These are phyloP conservation scores for Lachnellula arida DNA, from an alignment of 2,329 filamentous ascomycete genomes.

Conservation along the genomic window DNA sequence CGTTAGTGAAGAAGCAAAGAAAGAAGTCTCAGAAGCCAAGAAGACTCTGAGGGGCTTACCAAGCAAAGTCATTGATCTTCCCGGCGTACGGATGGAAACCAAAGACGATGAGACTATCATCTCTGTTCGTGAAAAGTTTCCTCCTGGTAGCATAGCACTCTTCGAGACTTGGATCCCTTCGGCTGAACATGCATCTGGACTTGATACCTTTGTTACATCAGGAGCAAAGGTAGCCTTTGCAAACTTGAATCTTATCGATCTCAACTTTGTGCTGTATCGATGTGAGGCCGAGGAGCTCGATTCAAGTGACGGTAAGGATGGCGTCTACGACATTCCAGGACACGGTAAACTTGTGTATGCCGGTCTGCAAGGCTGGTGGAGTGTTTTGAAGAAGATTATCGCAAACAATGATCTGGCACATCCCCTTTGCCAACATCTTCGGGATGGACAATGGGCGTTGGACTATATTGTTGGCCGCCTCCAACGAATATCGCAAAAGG, in stretches of 20 bases:
- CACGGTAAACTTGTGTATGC: slow-evolving; percentile 86
- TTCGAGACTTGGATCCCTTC: slow-evolving; percentile 95
- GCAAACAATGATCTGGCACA: slow-evolving; percentile 88
- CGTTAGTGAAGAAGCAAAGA: slow-evolving; percentile 62
- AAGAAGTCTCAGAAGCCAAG: slow-evolving; percentile 62
- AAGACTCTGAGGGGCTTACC: slow-evolving; percentile 76
- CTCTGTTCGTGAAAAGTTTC: slow-evolving; percentile 75
- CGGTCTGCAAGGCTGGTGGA: slow-evolving; percentile 99
- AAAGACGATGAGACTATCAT: slow-evolving; percentile 72
- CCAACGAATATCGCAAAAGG: slow-evolving; percentile 62
- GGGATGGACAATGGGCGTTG: slow-evolving; percentile 86
- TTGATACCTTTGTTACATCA: slow-evolving; percentile 82
- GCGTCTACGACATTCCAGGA: slow-evolving; percentile 83
- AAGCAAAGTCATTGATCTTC: slow-evolving; percentile 69
- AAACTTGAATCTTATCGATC: slow-evolving; percentile 69
- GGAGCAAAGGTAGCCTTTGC: slow-evolving; percentile 76
- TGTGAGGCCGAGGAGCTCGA: slow-evolving; percentile 87
- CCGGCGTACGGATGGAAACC: slow-evolving; percentile 68
- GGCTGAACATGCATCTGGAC: slow-evolving; percentile 74
- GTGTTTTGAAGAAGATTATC: slow-evolving; percentile 78
- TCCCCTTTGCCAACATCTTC: slow-evolving; percentile 86
- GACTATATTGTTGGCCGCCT: slow-evolving; percentile 82
- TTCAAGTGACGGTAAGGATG: slow-evolving; percentile 72
- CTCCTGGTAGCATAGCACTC: slow-evolving; percentile 88
- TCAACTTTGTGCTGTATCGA: slow-evolving; percentile 89